A percentile compares a stretch with the other conserved stretches of the same genome.
phyloP scores from a whole-genome alignment of 2,329 filamentous ascomycete genomes.

The Aspergillus hortae region DNA sequence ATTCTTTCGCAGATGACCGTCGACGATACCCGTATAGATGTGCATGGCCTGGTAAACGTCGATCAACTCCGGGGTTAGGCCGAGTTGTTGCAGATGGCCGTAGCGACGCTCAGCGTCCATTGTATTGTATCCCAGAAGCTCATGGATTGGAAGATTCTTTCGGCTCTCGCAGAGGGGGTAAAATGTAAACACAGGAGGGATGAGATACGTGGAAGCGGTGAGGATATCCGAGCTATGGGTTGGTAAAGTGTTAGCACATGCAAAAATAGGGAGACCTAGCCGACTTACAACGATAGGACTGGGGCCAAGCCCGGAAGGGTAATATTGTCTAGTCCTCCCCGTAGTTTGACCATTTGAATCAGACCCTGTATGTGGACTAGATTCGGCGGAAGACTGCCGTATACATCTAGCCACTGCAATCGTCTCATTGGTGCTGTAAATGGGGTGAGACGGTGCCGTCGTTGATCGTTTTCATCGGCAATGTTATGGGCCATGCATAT shows the following conservation, averaged over 20 bases:
- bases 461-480: conserved; percentile 16
- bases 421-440: conserved; percentile 33
- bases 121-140: conserved; percentile 23
- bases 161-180: conserved; percentile 22
- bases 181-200: conserved; percentile 24
- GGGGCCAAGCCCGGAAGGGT: conserved; percentile 34
- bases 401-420: conserved; percentile 36
- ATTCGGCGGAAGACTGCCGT: conserved; percentile 32
- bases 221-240: conserved; percentile 25
- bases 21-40: conserved; percentile 28
- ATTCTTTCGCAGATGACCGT: conserved; percentile 16
- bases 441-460: conserved; percentile 17
- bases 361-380: conserved; percentile 34
- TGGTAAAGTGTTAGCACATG: neutral
- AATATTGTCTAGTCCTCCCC: conserved; percentile 36
- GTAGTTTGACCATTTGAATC: conserved; percentile 32
- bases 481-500: conserved; percentile 34
- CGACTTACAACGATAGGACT: conserved; percentile 36
- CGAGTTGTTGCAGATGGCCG: conserved; percentile 20
- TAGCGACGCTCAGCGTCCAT: conserved; percentile 24
- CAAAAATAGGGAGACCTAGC: neutral
- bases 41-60: conserved; percentile 30
- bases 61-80: conserved; percentile 26
- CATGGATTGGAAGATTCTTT: conserved; percentile 17
- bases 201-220: conserved; percentile 22